Conservation (phyloP, 2,329 filamentous ascomycete genomes). For the Trichoderma cornu-damae region DNA sequence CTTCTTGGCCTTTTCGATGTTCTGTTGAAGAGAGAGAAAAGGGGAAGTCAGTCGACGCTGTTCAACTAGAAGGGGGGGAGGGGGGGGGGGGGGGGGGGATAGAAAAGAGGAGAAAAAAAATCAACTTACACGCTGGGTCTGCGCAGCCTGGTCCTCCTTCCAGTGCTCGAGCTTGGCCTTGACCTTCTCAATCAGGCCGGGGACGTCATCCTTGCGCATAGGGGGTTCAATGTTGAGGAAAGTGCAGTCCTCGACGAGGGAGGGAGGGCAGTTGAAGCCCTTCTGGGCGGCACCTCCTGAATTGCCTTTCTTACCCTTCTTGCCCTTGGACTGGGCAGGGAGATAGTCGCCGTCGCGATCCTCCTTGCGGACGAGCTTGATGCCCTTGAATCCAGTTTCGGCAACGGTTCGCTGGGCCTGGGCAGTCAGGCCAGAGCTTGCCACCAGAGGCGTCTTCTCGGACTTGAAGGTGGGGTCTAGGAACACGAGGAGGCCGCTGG, state of each 20-base stretch:
- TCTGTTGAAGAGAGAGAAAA: constrained; percentile 49
- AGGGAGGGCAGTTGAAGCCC: constrained; percentile 78
- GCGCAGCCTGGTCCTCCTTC: constrained; percentile 82
- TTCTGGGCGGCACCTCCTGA: constrained; percentile 45
- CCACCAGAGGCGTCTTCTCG: constrained; percentile 62
- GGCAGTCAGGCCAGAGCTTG: constrained; percentile 69
- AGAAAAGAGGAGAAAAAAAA: background rate
- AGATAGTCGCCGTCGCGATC: constrained; percentile 85
- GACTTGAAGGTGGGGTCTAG: constrained; percentile 71
- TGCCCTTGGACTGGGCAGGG: constrained; percentile 75
- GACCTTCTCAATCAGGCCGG: constrained; percentile 76
- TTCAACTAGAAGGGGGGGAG: background rate
- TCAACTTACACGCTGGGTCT: constrained; percentile 86
- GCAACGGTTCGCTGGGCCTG: constrained; percentile 79
- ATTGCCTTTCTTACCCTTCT: constrained; percentile 65
- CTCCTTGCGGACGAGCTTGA: constrained; percentile 77
- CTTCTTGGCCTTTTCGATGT: constrained; percentile 93
- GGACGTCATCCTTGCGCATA: constrained; percentile 77
- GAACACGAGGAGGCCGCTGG: constrained; percentile 81
- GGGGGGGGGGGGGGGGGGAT: no score
- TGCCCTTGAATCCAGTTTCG: constrained; percentile 77
- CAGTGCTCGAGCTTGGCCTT: constrained; percentile 86
- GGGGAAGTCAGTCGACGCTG: background rate
- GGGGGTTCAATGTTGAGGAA: constrained; percentile 84
- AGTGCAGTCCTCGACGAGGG: constrained; percentile 84